Evolutionary conservation across 2,329 filamentous ascomycete species (phyloP), one percentile per base, ranked within the genome.

Genomic region (Sporothrix schenckii): DNA sequence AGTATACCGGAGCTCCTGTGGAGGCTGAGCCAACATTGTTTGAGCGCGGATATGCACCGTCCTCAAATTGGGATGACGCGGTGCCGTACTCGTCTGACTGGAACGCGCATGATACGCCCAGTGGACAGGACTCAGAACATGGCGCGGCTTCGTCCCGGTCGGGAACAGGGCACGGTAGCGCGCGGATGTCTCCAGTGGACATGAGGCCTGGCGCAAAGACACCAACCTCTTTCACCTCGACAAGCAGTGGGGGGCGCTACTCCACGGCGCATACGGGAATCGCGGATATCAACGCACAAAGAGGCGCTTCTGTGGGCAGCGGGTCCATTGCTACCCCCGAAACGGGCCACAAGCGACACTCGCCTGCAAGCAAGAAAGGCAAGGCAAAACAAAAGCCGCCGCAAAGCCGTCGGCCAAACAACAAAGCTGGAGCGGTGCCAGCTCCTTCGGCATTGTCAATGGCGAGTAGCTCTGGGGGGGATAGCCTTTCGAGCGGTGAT

Each of bases 231-330:
- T 67, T 66, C 21, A 52, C 67, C 1, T 68, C 70, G 19, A 70
- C 68, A 21, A 68, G 68, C 65, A 72, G 70, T 44, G 52, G 56
- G 7, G 50, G 49, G 2, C 63, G n/a, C n/a, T 65, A 44, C 50
- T 34, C 68, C 6, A 4, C 39, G 4, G 60, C 68, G 41, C 66
- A 66, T 60, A 9, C 66, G 2, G 61, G 44, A 1, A 34, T 61
- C 19, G 14, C 60, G 30, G 53, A 60, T n/a, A 19, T 66, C 5
- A 47, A 60, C 21, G 5, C n/a, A 1, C 66, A 66, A 6, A 54
- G 34, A 1, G 54, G 11, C 13, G 56, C 44, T 2, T 21, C 11
- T 0, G 54, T 53, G 44, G 61, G 54, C 5, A 30, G 66, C 44
- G 66, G 52, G 34, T 34, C 5, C 6, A 34, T 34, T 34, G 34